Base-by-base conservation (phyloP, 2,329 filamentous ascomycete species). In the Scleromitrula shiraiana region DNA sequence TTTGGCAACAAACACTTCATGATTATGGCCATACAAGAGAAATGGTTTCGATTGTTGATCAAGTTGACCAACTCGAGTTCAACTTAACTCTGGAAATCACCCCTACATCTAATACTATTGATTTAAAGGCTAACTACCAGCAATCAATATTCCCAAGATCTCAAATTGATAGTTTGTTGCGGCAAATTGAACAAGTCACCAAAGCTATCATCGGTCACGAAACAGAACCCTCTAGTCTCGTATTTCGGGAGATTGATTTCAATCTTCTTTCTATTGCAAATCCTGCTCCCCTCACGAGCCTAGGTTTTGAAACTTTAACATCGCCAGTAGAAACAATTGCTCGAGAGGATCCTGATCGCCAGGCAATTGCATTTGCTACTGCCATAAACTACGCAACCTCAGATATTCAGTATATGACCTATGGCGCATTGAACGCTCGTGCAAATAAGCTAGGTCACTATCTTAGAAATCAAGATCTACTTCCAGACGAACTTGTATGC, bases 1-100 rank as follows among this genome's bases (percentile, higher is more conserved):
- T 90, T 0, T 96, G 90, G 72, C 90, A 96, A 58, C 83, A 95
- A 60, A 85, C 82, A 0, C 68, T 84, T 1, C 66, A 69, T 23
- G 52, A 55, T 2, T 54, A 61, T n/a, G 53, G 60, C 3, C 60
- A 68, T 57, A 56, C 58, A 53, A 51, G 54, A 1, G 56, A 64
- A 3, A 29, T 62, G 2, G 68, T 91, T 0, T 64, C 59, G 8
- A 71, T 88, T 46, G 62, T 77, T 0, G 72, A 75, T 22, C 80
- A 84, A 44, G 65, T 74, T 5, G 90, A 96, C 61, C 77, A 78
- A 19, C 69, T 93, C 6, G 89, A 95, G 61, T 89, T 87, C 35
- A 80, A 78, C 47, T 61, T 94, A 1, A 74, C 90, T 2, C 62
- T 95, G 6, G 89, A 95, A 60, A 70, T 93, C 10, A 83, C 89